Percentiles rank a stretch among this genome's conserved stretches.
Evolutionary conservation across 2,329 filamentous ascomycete genomes (phyloP).

Genomic region (Diaporthe ilicicola): DNA sequence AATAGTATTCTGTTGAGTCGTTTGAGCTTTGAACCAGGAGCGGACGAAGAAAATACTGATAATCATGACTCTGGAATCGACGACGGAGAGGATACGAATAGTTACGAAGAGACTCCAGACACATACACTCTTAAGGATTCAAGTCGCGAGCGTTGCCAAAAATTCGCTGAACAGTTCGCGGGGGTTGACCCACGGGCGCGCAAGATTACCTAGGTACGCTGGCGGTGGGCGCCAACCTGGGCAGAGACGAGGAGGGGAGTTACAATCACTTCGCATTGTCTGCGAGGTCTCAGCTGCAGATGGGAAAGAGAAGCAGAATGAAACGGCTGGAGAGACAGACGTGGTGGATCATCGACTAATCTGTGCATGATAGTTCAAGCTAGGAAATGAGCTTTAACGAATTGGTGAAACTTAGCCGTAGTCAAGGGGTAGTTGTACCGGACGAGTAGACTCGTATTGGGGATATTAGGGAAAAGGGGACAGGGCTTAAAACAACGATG

Average conservation of each 20-base stretch:
- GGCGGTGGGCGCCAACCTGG: background rate
- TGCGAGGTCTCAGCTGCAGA: background rate
- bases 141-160: background rate
- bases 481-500: background rate
- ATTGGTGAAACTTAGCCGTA: background rate
- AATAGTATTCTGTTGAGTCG: background rate
- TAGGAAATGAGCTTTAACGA: background rate
- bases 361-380: background rate
- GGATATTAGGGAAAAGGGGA: too few species aligned
- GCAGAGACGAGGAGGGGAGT: background rate
- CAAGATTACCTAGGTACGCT: background rate
- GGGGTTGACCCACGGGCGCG: background rate
- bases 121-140: background rate
- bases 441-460: background rate
- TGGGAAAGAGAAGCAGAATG: background rate
- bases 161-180: background rate
- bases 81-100: background rate
- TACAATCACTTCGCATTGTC: background rate
- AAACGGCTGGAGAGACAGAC: background rate
- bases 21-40: background rate
- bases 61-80: background rate
- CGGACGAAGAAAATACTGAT: background rate
- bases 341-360: conserved; percentile 5
- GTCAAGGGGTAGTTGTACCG: background rate
- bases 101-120: background rate